A percentile compares a stretch with the other conserved stretches of the same genome.
Evolutionary conservation across 305 asterid genomes (phyloP).

Genomic region (Coffea humblotiana): DNA sequence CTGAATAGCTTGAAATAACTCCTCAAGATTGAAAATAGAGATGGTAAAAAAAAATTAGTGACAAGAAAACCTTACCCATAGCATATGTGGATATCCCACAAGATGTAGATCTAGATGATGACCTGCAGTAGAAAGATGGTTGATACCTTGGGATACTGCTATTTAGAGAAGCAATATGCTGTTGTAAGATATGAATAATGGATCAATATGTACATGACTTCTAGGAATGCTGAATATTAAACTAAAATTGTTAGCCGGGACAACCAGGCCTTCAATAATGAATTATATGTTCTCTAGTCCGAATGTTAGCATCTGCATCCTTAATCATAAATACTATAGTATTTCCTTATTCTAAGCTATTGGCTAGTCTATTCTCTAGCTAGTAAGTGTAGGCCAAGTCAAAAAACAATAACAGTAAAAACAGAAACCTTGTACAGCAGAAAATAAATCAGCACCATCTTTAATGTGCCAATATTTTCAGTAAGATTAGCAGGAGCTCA

Average conservation of each 20-base stretch:
- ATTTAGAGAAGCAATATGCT: background rate
- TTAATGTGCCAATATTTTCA: background rate
- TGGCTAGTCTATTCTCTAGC: background rate
- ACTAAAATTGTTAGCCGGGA: background rate
- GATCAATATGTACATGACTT: background rate
- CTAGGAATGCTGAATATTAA: background rate
- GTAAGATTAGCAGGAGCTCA: background rate
- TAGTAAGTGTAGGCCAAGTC: background rate
- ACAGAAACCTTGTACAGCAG: background rate
- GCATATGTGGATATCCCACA: slow-evolving; percentile 87
- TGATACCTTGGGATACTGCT: background rate
- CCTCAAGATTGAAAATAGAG: background rate
- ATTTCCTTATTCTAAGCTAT: background rate
- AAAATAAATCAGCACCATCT: background rate
- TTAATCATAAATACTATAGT: background rate
- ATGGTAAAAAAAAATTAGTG: background rate
- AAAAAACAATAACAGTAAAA: background rate
- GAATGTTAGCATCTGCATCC: background rate
- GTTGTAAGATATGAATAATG: background rate
- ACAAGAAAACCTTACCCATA: slow-evolving; percentile 52
- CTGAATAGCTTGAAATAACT: background rate
- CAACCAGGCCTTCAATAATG: background rate
- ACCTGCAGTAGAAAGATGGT: slow-evolving; percentile 36
- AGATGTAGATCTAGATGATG: slow-evolving; percentile 99
- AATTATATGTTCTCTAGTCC: background rate